Evolutionary conservation across 208 protist genomes (phyloP).

Genomic region (Trypanosoma theileri): DNA sequence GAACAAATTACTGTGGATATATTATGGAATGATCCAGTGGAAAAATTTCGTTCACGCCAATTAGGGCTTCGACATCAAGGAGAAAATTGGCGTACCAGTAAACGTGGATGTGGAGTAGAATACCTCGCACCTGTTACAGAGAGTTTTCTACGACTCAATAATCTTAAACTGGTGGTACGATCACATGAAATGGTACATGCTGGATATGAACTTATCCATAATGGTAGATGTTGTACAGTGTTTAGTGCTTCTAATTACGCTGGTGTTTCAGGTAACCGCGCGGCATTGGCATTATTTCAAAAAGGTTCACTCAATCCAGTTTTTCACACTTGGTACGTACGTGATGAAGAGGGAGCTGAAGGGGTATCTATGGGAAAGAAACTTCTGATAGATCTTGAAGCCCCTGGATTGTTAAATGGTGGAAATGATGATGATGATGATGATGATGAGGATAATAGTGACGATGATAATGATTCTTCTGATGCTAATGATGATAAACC

Average conservation of each 20-base stretch:
- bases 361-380: neutral
- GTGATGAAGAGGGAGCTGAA: neutral
- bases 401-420: neutral
- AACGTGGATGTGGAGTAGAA: slow-evolving; percentile 98
- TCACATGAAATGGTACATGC: slow-evolving; percentile 93
- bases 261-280: slow-evolving; percentile 95
- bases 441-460: neutral
- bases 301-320: slow-evolving; percentile 48
- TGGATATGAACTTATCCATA: slow-evolving; percentile 81
- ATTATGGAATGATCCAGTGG: slow-evolving; percentile 99
- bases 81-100: slow-evolving; percentile 97
- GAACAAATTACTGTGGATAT: slow-evolving; percentile 97
- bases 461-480: neutral
- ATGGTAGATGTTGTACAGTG: slow-evolving; percentile 67
- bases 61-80: slow-evolving; percentile 69
- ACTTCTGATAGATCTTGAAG: neutral
- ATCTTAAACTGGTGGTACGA: slow-evolving; percentile 93
- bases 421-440: neutral
- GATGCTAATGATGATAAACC: neutral
- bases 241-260: slow-evolving; percentile 89
- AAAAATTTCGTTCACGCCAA: slow-evolving; percentile 77
- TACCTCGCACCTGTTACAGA: slow-evolving; percentile 96
- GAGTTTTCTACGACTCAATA: slow-evolving; percentile 95
- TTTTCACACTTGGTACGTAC: slow-evolving; percentile 79
- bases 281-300: slow-evolving; percentile 86